These are phyloP conservation scores for Fusarium pseudoanthophilum DNA, from an alignment of 2,329 filamentous ascomycete genomes.

Conservation along the genomic window DNA sequence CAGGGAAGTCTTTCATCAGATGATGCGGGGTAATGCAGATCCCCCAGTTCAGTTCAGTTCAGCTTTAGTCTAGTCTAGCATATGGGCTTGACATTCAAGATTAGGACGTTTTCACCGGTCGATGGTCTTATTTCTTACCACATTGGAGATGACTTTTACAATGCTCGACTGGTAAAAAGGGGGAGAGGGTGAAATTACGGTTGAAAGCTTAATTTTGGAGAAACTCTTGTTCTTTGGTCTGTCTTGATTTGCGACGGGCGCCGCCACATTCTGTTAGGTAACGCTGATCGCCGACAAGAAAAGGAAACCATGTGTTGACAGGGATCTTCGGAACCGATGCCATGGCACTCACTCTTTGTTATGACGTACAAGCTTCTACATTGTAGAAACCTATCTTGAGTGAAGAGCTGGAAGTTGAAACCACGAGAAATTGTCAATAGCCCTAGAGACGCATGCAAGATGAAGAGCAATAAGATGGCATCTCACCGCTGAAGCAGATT, in stretches of 20 bases:
- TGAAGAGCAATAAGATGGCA: background rate
- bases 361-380: background rate
- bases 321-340: conserved; percentile 38
- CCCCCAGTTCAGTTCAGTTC: conserved; percentile 2
- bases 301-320: background rate
- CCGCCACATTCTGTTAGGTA: conserved; percentile 7
- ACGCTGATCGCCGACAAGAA: background rate
- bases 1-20: background rate
- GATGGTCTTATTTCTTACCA: background rate
- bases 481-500: background rate
- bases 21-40: conserved; percentile 39
- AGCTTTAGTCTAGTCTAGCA: background rate
- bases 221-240: background rate
- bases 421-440: too few species aligned
- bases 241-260: background rate
- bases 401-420: background rate
- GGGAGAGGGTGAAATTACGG: background rate
- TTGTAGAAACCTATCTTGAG: too few species aligned
- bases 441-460: rapidly evolving
- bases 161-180: background rate
- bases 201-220: background rate
- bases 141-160: background rate
- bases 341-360: background rate
- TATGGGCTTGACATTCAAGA: conserved; percentile 21
- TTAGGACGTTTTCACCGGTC: background rate